Percentiles rank a stretch among this genome's conserved stretches.
Evolutionary conservation across 192 early-diverging fungal species (phyloP).

Genomic region (Helicostylum pulchrum): DNA sequence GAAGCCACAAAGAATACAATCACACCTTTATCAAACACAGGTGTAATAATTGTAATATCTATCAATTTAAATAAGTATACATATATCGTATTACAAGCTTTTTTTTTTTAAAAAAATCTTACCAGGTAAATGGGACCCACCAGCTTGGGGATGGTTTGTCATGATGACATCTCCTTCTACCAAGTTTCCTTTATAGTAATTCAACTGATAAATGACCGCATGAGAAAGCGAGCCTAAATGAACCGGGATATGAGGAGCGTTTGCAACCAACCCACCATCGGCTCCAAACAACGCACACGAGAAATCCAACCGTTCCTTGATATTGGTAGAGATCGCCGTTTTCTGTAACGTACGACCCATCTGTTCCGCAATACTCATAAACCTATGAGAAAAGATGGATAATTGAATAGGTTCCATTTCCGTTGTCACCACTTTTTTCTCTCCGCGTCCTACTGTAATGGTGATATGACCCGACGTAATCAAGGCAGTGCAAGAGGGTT

Average conservation of each 20-base stretch:
- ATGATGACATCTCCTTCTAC: conserved; percentile 91
- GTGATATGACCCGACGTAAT: conserved; percentile 71
- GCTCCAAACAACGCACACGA: conserved; percentile 95
- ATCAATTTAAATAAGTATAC: background rate
- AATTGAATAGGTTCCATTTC: conserved; percentile 87
- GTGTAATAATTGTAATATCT: conserved; percentile 95
- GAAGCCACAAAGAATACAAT: conserved; percentile 95
- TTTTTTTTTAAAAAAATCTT: too few species aligned
- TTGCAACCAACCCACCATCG: conserved; percentile 79
- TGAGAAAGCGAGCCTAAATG: conserved; percentile 94
- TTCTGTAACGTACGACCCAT: conserved; percentile 95
- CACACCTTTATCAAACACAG: conserved; percentile 76
- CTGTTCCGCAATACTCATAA: conserved; percentile 98
- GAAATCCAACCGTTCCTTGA: conserved; percentile 98
- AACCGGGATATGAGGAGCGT: conserved; percentile 87
- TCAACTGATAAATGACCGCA: conserved; percentile 89
- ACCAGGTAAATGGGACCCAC: conserved; percentile 89
- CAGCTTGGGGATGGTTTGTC: conserved; percentile 94
- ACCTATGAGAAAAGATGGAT: conserved; percentile 90
- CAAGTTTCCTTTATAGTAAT: conserved; percentile 61
- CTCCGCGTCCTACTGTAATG: conserved; percentile 46
- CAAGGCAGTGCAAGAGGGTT: conserved; percentile 71
- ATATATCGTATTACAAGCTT: background rate
- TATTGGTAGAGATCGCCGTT: conserved; percentile 94
- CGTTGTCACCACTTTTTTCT: conserved; percentile 42